phyloP scores from a whole-genome alignment of 257 asterid species.

The Ocimum tenuiflorum region DNA sequence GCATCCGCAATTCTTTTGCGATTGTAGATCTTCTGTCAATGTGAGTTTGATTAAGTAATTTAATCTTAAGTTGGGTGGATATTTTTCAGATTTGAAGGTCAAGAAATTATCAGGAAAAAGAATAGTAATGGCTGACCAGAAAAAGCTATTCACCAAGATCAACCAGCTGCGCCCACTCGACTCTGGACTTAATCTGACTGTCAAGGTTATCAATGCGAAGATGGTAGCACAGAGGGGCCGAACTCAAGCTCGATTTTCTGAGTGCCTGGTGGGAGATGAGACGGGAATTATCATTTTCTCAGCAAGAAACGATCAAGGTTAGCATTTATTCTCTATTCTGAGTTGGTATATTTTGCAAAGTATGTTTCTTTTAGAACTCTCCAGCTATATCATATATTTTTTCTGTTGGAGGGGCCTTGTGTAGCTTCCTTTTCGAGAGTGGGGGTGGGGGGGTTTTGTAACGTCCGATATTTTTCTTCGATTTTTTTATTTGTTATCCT shows the following conservation, averaged over 20 bases:
- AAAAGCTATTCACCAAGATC: conserved; percentile 48
- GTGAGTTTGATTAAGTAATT: not conserved
- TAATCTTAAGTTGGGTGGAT: too few species aligned
- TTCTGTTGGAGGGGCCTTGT: not conserved
- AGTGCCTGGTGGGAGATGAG: conserved; percentile 77
- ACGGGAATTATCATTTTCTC: conserved; percentile 58
- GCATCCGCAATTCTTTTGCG: not conserved
- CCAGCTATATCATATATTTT: not conserved
- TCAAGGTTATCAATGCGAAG: conserved; percentile 54
- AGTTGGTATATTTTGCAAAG: not conserved
- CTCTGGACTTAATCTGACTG: conserved; percentile 45
- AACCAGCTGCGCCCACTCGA: conserved; percentile 65
- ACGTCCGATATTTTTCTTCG: not conserved
- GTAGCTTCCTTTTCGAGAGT: too few species aligned
- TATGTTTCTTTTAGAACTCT: not conserved
- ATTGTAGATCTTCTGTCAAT: conserved; percentile 4
- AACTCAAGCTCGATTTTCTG: conserved; percentile 49
- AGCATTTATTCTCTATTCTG: not conserved
- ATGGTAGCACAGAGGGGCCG: conserved; percentile 60
- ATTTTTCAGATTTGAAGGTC: too few species aligned
- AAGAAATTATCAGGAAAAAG: not conserved
- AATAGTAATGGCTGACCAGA: conserved; percentile 59
- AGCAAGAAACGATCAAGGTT: conserved; percentile 78
- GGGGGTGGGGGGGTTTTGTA: not conserved
- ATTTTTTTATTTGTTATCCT: not conserved